Evolutionary conservation across 2,329 filamentous ascomycete genomes (phyloP), one percentile per base, ranked within the genome.

Genomic region (Penicillium sp.): DNA sequence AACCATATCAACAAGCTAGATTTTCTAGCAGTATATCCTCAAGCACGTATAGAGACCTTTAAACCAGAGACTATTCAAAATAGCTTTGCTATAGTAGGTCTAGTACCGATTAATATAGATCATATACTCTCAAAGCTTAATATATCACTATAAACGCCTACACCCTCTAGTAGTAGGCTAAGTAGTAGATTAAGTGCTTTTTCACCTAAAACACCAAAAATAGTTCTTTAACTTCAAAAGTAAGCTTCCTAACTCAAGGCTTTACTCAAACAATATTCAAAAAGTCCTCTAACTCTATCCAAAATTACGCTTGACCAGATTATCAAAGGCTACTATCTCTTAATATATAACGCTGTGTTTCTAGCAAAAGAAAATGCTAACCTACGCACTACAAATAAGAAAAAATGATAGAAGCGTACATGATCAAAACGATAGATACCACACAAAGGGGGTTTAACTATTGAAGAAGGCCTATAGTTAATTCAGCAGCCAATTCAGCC

Each of bases 11-110:
- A n/a, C n/a, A n/a, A n/a, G n/a, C n/a, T n/a, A n/a, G n/a, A n/a
- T n/a, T n/a, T n/a, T n/a, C n/a, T n/a, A n/a, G n/a, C 20, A 48
- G 7, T 32, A 47, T 44, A 52, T 52, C 9, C 20, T 43, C 18
- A 51, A 55, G 15, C 23, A 27, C 26, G 26, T 27, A 27, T 10
- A 7, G 45, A 12, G 44, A 49, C 20, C n/a, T n/a, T n/a, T n/a
- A n/a, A n/a, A n/a, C n/a, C n/a, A n/a, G n/a, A n/a, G n/a, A n/a
- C n/a, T n/a, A n/a, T n/a, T n/a, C n/a, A n/a, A n/a, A n/a, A n/a
- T n/a, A n/a, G n/a, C n/a, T n/a, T n/a, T n/a, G n/a, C 52, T 55
- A 33, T 21, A n/a, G 21, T 27, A 21, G 20, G 48, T 37, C 36
- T 55, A 46, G 27, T 52, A 18, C 41, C 26, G 33, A 17, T 32